phyloP scores from a whole-genome alignment of 2,329 filamentous ascomycete species.

The Albophoma yamanashiensis region DNA sequence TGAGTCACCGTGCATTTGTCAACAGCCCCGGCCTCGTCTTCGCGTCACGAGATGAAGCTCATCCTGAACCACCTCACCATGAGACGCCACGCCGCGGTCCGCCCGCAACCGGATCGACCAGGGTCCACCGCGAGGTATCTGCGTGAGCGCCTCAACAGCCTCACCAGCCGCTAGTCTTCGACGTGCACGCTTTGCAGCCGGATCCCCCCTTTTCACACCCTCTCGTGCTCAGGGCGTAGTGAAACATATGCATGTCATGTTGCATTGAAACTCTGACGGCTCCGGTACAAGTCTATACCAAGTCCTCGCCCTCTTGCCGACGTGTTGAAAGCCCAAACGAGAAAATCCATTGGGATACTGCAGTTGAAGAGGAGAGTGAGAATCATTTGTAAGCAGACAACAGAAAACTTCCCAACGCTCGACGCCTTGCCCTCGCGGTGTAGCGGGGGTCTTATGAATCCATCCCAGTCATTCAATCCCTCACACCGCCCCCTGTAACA shows the following conservation, averaged over 20 bases:
- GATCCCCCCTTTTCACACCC: background rate
- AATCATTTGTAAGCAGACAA: background rate
- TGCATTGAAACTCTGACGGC: background rate
- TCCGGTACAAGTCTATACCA: background rate
- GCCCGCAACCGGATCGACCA: background rate
- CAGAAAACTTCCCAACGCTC: background rate
- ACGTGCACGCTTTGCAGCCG: background rate
- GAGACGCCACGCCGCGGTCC: background rate
- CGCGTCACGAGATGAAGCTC: background rate
- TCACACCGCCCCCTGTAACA: background rate
- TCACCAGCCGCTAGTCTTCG: background rate
- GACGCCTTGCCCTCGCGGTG: background rate
- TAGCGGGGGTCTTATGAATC: background rate
- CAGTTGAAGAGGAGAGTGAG: background rate
- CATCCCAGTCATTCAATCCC: background rate
- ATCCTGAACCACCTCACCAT: background rate
- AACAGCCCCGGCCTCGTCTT: background rate
- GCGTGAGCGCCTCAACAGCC: background rate
- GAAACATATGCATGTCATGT: background rate
- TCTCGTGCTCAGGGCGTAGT: too few species aligned
- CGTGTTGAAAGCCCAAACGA: background rate
- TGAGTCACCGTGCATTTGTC: background rate
- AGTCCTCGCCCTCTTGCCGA: background rate
- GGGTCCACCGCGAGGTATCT: background rate
- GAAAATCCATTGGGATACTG: background rate